These are phyloP conservation scores for Cyanodermella asteris DNA, from an alignment of 2,329 filamentous ascomycete species.

Conservation along the genomic window DNA sequence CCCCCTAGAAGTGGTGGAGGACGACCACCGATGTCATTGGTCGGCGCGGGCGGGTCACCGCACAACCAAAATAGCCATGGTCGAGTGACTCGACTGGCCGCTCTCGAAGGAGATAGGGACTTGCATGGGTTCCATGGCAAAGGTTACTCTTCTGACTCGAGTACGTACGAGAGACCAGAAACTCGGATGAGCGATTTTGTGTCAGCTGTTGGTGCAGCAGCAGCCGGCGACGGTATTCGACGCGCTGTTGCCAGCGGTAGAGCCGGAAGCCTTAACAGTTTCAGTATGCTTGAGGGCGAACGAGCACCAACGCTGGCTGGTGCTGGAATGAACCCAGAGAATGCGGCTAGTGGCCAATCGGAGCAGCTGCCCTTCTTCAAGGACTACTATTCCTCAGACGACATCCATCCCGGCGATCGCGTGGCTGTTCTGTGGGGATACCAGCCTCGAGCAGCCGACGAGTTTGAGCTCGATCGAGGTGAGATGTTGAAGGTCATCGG, in stretches of 20 bases:
- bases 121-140: no score
- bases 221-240: no score
- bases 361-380: constrained; percentile 94
- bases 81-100: constrained; percentile 87
- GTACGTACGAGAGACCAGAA: constrained; percentile 44
- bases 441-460: constrained; percentile 77
- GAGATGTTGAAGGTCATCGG: constrained; percentile 97
- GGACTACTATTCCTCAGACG: constrained; percentile 94
- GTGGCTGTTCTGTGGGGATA: constrained; percentile 93
- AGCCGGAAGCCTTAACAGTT: constrained; percentile 74
- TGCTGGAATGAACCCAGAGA: constrained; percentile 76
- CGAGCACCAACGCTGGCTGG: no score
- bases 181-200: no score
- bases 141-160: constrained; percentile 40
- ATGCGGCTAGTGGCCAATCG: constrained; percentile 68
- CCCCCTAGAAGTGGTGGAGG: constrained; percentile 30
- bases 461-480: constrained; percentile 79
- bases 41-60: constrained; percentile 11
- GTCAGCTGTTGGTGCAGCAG: constrained; percentile 24
- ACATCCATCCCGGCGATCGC: constrained; percentile 77
- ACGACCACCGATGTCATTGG: constrained; percentile 22
- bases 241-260: constrained; percentile 46
- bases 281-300: constrained; percentile 49
- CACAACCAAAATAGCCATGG: constrained; percentile 36
- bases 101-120: constrained; percentile 61